Conservation (phyloP, 2,329 filamentous ascomycete genomes). For the Nothopassalora personata region DNA sequence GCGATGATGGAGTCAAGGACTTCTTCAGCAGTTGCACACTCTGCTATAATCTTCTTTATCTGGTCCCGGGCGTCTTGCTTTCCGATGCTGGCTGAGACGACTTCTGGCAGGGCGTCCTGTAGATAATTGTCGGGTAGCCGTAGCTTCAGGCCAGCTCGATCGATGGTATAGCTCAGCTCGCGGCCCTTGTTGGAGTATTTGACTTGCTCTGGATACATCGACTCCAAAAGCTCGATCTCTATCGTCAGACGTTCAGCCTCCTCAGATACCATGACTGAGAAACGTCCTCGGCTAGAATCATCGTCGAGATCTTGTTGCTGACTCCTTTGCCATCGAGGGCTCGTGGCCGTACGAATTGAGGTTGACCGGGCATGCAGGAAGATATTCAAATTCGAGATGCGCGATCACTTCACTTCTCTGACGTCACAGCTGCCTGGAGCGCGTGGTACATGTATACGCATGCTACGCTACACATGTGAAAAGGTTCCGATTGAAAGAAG, state of each 20-base stretch:
- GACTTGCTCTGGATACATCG: conserved; percentile 43
- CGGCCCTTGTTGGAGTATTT: conserved; percentile 30
- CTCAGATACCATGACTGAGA: conserved; percentile 6
- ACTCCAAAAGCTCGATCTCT: conserved; percentile 40
- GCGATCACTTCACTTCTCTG: not conserved
- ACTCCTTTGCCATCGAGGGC: not conserved
- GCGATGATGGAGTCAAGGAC: conserved; percentile 40
- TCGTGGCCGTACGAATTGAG: too few species aligned
- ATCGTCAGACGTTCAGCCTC: conserved; percentile 23
- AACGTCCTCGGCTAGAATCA: not conserved
- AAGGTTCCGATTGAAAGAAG: too few species aligned
- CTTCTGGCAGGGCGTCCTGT: conserved; percentile 33
- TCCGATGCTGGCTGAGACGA: conserved; percentile 34
- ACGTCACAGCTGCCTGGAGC: not conserved
- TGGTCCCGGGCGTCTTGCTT: conserved; percentile 36
- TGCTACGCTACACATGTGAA: too few species aligned
- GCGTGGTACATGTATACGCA: too few species aligned
- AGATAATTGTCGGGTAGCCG: conserved; percentile 40
- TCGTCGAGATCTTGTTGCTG: not conserved
- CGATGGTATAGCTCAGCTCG: conserved; percentile 36
- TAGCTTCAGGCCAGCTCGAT: conserved; percentile 27
- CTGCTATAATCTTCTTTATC: conserved; percentile 28
- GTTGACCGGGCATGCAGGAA: too few species aligned
- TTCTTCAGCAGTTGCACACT: conserved; percentile 35
- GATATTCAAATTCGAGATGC: not conserved